Evolutionary conservation across 805 yeast genomes (phyloP).

Genomic region (Ogataea ganodermae): DNA sequence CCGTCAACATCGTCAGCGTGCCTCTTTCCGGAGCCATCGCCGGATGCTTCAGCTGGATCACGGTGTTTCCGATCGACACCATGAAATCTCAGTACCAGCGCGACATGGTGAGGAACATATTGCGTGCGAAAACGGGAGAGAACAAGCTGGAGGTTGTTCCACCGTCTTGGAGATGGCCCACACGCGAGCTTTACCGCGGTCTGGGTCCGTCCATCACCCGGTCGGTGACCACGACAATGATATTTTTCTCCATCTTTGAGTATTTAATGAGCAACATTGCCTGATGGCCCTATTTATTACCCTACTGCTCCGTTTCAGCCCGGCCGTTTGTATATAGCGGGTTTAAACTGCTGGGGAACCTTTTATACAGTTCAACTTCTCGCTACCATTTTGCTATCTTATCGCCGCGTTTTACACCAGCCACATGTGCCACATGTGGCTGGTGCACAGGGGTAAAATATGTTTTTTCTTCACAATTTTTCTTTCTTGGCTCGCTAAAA

Average conservation of each 20-base stretch:
- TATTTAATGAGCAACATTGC: slow-evolving; percentile 58
- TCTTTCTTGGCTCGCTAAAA: not conserved
- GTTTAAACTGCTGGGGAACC: no score
- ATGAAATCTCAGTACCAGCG: slow-evolving; percentile 74
- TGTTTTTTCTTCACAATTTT: not conserved
- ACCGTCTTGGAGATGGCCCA: slow-evolving; percentile 41
- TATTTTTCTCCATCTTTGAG: slow-evolving; percentile 74
- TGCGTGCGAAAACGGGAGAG: slow-evolving; percentile 51
- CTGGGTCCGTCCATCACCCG: slow-evolving; percentile 73
- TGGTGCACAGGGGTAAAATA: not conserved
- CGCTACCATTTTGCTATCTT: no score
- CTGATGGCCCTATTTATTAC: slow-evolving; percentile 26
- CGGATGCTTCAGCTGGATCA: slow-evolving; percentile 73
- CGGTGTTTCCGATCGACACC: slow-evolving; percentile 81
- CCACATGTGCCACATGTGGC: not conserved
- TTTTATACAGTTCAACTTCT: no score
- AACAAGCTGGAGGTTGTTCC: slow-evolving; percentile 40
- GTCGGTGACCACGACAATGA: slow-evolving; percentile 71
- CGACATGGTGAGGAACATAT: slow-evolving; percentile 69
- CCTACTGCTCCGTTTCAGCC: no score
- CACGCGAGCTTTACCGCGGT: slow-evolving; percentile 67
- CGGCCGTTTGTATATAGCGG: slow-evolving; percentile 1
- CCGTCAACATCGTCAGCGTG: slow-evolving; percentile 44
- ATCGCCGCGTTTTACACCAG: not conserved
- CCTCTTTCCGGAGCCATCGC: slow-evolving; percentile 78